These are phyloP conservation scores for Chlorella sp. DNA, from an alignment of 139 green algal genomes.

Conservation along the genomic window DNA sequence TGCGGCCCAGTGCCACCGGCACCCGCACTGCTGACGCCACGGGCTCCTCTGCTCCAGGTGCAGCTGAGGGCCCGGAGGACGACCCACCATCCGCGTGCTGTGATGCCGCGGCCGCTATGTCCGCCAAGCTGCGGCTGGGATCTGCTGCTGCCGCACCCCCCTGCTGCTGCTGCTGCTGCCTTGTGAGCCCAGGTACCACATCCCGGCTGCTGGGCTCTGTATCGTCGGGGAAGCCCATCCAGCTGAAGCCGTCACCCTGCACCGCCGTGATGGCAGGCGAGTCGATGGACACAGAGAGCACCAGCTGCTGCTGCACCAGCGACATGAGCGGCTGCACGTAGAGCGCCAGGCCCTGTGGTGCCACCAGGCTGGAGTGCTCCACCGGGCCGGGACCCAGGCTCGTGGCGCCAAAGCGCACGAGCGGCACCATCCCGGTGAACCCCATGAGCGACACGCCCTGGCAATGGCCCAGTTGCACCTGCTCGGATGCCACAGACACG, in stretches of 20 bases:
- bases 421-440: constrained; percentile 42
- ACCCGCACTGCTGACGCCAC: no score
- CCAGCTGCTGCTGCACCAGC: constrained; percentile 42
- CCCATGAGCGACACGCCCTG: constrained; percentile 44
- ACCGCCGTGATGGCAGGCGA: constrained; percentile 37
- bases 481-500: no score
- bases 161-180: constrained; percentile 9
- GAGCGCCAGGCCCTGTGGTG: constrained; percentile 33
- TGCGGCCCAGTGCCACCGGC: constrained; percentile 29
- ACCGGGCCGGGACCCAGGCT: constrained; percentile 32
- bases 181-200: constrained; percentile 51
- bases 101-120: background rate
- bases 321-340: constrained; percentile 45
- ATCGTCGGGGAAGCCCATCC: constrained; percentile 85
- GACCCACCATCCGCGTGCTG: no score
- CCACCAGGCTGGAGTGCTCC: constrained; percentile 35
- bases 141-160: background rate
- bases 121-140: background rate
- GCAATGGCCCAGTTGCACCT: constrained; percentile 36
- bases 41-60: no score
- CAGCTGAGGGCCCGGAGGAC: no score
- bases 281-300: constrained; percentile 38
- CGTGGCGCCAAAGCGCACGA: constrained; percentile 44
- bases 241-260: constrained; percentile 69
- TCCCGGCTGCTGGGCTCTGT: constrained; percentile 48